These are phyloP conservation scores for Penicillium aurantiogriseum DNA, from an alignment of 2,329 filamentous ascomycete genomes.

Conservation along the genomic window DNA sequence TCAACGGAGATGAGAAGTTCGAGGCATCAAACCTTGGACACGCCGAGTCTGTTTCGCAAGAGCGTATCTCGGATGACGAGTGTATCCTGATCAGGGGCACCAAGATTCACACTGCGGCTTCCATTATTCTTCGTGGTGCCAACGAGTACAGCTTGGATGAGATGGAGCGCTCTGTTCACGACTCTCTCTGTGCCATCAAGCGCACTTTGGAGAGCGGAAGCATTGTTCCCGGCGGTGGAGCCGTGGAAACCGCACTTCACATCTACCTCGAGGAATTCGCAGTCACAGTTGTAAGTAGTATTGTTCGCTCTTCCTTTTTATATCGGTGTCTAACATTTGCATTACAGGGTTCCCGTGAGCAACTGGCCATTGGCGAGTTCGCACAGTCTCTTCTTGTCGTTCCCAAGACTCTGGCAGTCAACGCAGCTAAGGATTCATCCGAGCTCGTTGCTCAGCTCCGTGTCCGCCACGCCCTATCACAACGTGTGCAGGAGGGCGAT, in stretches of 20 bases:
- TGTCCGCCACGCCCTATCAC: conserved; percentile 88
- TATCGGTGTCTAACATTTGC: conserved; percentile 8
- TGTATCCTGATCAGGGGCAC: conserved; percentile 96
- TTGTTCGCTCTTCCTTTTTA: conserved; percentile 1
- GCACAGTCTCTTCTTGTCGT: conserved; percentile 91
- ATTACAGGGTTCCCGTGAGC: conserved; percentile 76
- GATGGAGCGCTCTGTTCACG: conserved; percentile 98
- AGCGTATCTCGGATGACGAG: conserved; percentile 97
- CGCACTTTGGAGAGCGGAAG: conserved; percentile 93
- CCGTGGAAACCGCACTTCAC: conserved; percentile 96
- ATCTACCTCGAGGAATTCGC: conserved; percentile 99
- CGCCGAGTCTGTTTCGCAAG: conserved; percentile 95
- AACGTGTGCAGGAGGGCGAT: conserved; percentile 85
- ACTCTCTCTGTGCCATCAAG: conserved; percentile 95
- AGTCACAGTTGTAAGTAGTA: conserved; percentile 73
- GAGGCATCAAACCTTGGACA: conserved; percentile 84
- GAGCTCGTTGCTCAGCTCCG: conserved; percentile 95
- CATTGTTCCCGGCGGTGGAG: conserved; percentile 93
- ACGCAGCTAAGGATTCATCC: conserved; percentile 93
- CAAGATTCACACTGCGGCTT: conserved; percentile 89
- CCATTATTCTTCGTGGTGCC: conserved; percentile 89
- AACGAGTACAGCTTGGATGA: conserved; percentile 97
- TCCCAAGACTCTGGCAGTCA: conserved; percentile 93
- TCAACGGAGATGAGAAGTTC: conserved; percentile 97
- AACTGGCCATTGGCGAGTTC: conserved; percentile 96